Evolutionary conservation across 192 early-diverging fungal genomes (phyloP), one percentile per base, ranked within the genome.

Genomic region (Backusella luteola): DNA sequence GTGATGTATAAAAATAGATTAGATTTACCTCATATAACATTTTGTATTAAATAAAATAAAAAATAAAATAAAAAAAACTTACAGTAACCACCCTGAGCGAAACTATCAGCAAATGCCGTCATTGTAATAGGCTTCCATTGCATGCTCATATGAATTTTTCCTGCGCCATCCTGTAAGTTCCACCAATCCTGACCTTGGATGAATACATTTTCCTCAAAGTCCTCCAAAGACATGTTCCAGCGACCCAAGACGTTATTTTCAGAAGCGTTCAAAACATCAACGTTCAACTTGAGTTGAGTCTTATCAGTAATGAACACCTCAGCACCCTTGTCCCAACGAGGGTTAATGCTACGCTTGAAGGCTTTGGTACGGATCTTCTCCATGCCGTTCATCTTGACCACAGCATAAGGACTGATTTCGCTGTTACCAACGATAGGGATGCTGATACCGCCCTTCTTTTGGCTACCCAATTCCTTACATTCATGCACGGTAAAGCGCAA

Each of bases 101-200:
- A 74, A 42, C 89, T 87, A 34, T 89, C 88, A 29, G 88, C 87
- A 39, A 84, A 74, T 9, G 69, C 76, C 9, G 78, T 78, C 89
- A 96, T 88, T 81, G 93, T 83, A 21, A 97, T 85, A 11, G 95
- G 95, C 66, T 91, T 92, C 92, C 94, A 98, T 12, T 80, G 39
- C 46, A 77, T 79, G 9, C 75, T 79, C 23, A 86, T 21, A 74
- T 81, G 80, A 34, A 88, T 68, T 71, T 84, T 87, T 49, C 83
- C 82, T 29, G 73, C 56, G 15, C 84, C 80, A 44, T 86, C 81
- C 44, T 85, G 66, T 21, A 84, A 74, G 14, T 67, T 70, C 34
- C 74, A 84, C 82, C 82, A 85, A 69, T 85, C 84, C 7, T 79
- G 84, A 82, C 76, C 85, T 67, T 83, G 85, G 42, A 70, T 83